Percentiles rank a stretch among this genome's conserved stretches.
Conservation (phyloP, 139 green algal genomes). For the Volvox reticuliferus region DNA sequence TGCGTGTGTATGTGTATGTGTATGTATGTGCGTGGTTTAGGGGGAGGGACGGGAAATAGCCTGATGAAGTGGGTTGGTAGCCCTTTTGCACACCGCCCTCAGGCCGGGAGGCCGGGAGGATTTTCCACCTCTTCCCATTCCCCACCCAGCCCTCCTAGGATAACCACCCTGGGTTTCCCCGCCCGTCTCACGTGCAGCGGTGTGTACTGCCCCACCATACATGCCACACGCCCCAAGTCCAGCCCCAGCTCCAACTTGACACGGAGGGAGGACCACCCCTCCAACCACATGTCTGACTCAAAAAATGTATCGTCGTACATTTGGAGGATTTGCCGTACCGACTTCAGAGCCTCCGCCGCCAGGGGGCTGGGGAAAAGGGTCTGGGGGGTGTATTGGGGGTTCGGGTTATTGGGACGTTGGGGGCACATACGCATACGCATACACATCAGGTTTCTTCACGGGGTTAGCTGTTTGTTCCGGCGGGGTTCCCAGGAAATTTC, state of each 20-base stretch:
- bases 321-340: not conserved
- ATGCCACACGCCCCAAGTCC: slow-evolving; percentile 35
- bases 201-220: slow-evolving; percentile 35
- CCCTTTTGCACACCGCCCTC: too few relatives aligned
- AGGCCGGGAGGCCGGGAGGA: too few relatives aligned
- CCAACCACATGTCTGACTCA: slow-evolving; percentile 3
- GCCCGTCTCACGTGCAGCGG: slow-evolving; percentile 34
- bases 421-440: not conserved
- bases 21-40: too few relatives aligned
- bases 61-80: too few relatives aligned
- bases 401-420: not conserved
- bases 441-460: too few relatives aligned
- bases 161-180: not conserved
- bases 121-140: not conserved
- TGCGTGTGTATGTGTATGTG: too few relatives aligned
- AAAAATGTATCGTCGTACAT: slow-evolving; percentile 7
- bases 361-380: slow-evolving; percentile 12
- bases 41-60: too few relatives aligned
- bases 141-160: not conserved
- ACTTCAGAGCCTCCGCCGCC: not conserved
- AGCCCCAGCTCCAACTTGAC: slow-evolving; percentile 25
- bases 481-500: too few relatives aligned
- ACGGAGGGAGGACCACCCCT: not conserved
- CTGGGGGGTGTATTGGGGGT: not conserved
- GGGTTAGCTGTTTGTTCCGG: too few relatives aligned